These are phyloP conservation scores for Phylloporus sp. DNA, from an alignment of 768 basidiomycete species.

Conservation along the genomic window DNA sequence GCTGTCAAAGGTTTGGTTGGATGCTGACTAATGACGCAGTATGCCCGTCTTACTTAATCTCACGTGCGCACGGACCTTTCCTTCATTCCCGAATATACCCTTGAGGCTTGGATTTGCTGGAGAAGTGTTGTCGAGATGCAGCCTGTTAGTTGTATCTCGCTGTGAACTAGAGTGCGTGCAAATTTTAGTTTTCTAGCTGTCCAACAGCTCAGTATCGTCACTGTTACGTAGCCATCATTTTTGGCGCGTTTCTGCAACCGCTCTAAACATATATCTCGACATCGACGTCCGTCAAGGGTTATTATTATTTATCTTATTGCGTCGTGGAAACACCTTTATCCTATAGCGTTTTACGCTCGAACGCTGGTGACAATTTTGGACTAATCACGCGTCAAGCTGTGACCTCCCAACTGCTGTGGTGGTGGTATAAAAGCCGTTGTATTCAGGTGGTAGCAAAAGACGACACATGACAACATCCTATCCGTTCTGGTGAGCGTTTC, in stretches of 20 bases:
- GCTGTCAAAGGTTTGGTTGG: conserved; percentile 6
- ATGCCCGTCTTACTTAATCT: conserved; percentile 11
- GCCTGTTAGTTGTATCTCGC: background rate
- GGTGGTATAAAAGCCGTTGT: conserved; percentile 18
- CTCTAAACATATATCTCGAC: conserved; percentile 3
- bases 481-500: conserved; percentile 31
- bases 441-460: conserved; percentile 1
- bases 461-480: conserved; percentile 22
- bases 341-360: conserved; percentile 19
- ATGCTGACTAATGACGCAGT: conserved; percentile 24
- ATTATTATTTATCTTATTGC: conserved; percentile 1
- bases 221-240: conserved; percentile 11
- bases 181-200: background rate
- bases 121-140: conserved; percentile 5
- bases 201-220: background rate
- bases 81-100: background rate
- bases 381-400: background rate
- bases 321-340: conserved; percentile 7
- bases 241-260: background rate
- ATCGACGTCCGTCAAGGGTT: background rate
- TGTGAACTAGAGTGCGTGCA: conserved; percentile 6
- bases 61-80: conserved; percentile 29
- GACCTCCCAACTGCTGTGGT: background rate
- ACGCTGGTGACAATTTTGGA: no score
- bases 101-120: background rate